Evolutionary conservation across 495 filamentous ascomycete species (phyloP), one percentile per base, ranked within the genome.

Genomic region (Rostrohypoxylon terebratum): DNA sequence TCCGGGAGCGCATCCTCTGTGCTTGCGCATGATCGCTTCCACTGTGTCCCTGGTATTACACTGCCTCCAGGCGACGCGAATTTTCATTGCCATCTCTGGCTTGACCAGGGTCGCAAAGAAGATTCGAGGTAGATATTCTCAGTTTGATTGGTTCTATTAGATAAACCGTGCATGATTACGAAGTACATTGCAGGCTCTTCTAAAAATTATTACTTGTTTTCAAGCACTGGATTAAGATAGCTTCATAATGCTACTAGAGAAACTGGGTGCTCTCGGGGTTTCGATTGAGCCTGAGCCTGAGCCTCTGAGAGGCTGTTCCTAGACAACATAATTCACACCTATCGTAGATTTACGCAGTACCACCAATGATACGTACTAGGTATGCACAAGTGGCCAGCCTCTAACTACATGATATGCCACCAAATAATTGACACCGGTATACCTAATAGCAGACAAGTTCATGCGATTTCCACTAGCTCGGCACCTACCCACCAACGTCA

Each of bases 21-120:
- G 90, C 91, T 93, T 91, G 91, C 90, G 81, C 84, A 91, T 89
- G 87, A 81, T 80, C 75, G 60, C 74, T 75, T 58, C 79, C 88
- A 92, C 86, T 81, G 91, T 92, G 90, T 92, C 88, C 86, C 87
- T 81, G 87, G 90, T 88, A 89, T 92, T 88, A 88, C 91, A 93
- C 90, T 92, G 89, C 83, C 85, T 86, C 88, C 86, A 83, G 87
- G 87, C 80, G 90, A 92, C 85, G 91, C 91, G 86, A 93, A 88
- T 71, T 82, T 81, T 88, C 89, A 75, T 82, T 80, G 77, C 73
- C 64, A 68, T 65, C 45, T 75, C 73, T 72, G 84, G 87, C 83
- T 83, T 83, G 81, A 66, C 85, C 80, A 82, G 75, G 74, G 78
- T 75, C 54, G 83, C 87, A 86, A 87, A 89, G 89, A 90, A 88